Percentiles rank a stretch among this genome's conserved stretches.
Conservation (phyloP, 1,284 basidiomycete species). For the Malassezia dermatis region DNA sequence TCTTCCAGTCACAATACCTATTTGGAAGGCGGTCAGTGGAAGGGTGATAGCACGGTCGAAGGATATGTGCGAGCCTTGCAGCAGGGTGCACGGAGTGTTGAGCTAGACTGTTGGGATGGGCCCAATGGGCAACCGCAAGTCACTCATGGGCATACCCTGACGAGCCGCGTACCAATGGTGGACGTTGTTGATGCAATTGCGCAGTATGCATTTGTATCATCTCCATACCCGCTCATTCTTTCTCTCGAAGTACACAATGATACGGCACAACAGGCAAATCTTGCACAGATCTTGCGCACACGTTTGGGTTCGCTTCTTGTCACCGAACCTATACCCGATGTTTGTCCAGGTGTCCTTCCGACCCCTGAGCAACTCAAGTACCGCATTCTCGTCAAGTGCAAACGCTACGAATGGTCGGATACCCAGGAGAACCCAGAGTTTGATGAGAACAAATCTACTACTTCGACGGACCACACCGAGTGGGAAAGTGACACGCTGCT, state of each 20-base stretch:
- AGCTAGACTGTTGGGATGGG: conserved; percentile 81
- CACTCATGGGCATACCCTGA: conserved; percentile 88
- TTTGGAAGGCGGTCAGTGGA: conserved; percentile 82
- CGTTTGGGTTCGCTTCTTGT: conserved; percentile 66
- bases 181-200: conserved; percentile 77
- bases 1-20: conserved; percentile 97
- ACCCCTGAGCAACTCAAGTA: conserved; percentile 77
- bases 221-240: conserved; percentile 86
- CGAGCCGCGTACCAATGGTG: conserved; percentile 69
- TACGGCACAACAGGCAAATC: conserved; percentile 67
- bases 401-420: conserved; percentile 19
- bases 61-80: conserved; percentile 88
- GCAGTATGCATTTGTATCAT: conserved; percentile 85
- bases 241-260: conserved; percentile 87
- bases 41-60: conserved; percentile 85
- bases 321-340: conserved; percentile 31
- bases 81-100: conserved; percentile 77
- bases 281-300: conserved; percentile 67
- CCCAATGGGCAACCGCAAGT: conserved; percentile 51
- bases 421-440: not conserved
- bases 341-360: conserved; percentile 54
- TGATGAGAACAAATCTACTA: not conserved
- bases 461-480: conserved; percentile 19
- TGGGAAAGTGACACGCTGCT: conserved; percentile 24
- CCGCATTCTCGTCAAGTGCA: conserved; percentile 67